These are phyloP conservation scores for Cercophora samala DNA, from an alignment of 495 filamentous ascomycete species.

Conservation along the genomic window DNA sequence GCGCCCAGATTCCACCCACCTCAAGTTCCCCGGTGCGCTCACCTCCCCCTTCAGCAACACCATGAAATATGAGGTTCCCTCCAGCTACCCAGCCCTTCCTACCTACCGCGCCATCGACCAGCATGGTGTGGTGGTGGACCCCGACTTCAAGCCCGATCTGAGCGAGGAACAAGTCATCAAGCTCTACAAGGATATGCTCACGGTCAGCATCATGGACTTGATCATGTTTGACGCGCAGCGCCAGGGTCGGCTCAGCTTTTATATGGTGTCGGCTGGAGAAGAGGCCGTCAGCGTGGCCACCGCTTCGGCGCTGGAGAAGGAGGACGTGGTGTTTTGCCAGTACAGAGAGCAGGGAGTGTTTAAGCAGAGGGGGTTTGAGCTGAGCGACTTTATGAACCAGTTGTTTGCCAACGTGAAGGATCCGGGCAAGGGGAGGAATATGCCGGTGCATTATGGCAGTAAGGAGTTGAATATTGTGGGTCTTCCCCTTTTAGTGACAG, in stretches of 20 bases:
- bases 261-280: slow-evolving; percentile 96
- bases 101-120: slow-evolving; percentile 87
- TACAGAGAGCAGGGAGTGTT: slow-evolving; percentile 93
- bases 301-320: slow-evolving; percentile 71
- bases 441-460: slow-evolving; percentile 96
- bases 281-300: slow-evolving; percentile 90
- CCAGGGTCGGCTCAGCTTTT: slow-evolving; percentile 85
- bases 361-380: slow-evolving; percentile 80
- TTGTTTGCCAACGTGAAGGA: slow-evolving; percentile 88
- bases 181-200: slow-evolving; percentile 58
- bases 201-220: slow-evolving; percentile 88
- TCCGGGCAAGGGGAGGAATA: slow-evolving; percentile 79
- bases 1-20: slow-evolving; percentile 65
- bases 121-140: slow-evolving; percentile 73
- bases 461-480: slow-evolving; percentile 73
- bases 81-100: slow-evolving; percentile 65
- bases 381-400: slow-evolving; percentile 91
- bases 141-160: slow-evolving; percentile 59
- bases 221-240: slow-evolving; percentile 88
- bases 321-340: slow-evolving; percentile 90
- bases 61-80: slow-evolving; percentile 71
- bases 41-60: slow-evolving; percentile 84
- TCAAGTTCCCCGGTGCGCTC: slow-evolving; percentile 92
- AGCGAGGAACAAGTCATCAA: slow-evolving; percentile 66
- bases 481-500: slow-evolving; percentile 1